phyloP scores from a whole-genome alignment of 768 basidiomycete genomes.

The Mycena floridula region DNA sequence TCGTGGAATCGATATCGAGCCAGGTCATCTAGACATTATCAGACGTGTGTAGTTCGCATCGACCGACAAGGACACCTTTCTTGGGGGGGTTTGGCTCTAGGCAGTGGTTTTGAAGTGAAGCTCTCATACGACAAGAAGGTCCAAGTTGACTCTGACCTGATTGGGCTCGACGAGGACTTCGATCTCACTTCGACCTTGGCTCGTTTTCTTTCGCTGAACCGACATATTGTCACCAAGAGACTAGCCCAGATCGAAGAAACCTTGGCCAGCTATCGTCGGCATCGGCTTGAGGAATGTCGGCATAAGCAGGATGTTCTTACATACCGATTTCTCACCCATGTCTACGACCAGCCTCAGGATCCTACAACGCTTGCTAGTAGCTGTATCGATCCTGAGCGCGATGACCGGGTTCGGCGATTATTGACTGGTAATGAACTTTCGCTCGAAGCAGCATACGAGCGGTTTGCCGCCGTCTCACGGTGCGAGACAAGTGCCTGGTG shows the following conservation, averaged over 20 bases:
- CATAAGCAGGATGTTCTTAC: conserved; percentile 50
- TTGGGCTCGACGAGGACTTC: conserved; percentile 63
- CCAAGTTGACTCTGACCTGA: conserved; percentile 38
- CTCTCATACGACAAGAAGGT: conserved; percentile 52
- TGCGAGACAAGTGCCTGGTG: conserved; percentile 60
- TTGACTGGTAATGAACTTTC: conserved; percentile 37
- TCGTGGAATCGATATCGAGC: conserved; percentile 45
- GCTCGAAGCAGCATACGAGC: conserved; percentile 45
- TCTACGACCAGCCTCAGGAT: conserved; percentile 53
- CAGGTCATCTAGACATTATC: conserved; percentile 38
- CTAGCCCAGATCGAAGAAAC: conserved; percentile 38
- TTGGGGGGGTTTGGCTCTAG: conserved; percentile 50
- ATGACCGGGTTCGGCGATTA: conserved; percentile 49
- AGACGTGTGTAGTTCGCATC: conserved; percentile 42
- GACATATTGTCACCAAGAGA: conserved; percentile 36
- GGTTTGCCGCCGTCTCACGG: conserved; percentile 42
- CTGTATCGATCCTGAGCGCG: conserved; percentile 42
- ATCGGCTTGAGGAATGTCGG: conserved; percentile 40
- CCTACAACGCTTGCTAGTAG: conserved; percentile 37
- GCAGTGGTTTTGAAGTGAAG: conserved; percentile 62
- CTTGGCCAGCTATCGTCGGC: conserved; percentile 45
- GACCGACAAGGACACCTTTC: conserved; percentile 44
- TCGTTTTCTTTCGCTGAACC: conserved; percentile 55
- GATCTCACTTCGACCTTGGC: conserved; percentile 58
- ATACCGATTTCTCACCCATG: conserved; percentile 54